These are phyloP conservation scores for Hypoxylon lienhwacheense DNA, from an alignment of 495 filamentous ascomycete species.

Conservation along the genomic window DNA sequence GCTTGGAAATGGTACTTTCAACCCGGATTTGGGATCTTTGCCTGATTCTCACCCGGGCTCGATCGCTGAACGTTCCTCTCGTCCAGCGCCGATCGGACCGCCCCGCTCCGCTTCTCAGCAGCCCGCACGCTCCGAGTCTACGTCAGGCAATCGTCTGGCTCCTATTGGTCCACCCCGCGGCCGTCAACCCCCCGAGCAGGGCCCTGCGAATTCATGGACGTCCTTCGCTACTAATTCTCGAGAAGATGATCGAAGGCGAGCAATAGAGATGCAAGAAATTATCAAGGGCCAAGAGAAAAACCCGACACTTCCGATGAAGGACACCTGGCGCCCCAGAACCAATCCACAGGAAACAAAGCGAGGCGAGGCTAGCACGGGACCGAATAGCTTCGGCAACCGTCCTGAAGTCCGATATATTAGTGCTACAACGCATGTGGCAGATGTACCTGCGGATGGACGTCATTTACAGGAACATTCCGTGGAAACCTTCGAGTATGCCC, in stretches of 20 bases:
- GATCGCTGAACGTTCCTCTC: constrained; percentile 45
- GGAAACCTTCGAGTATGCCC: constrained; percentile 1
- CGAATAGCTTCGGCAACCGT: constrained; percentile 26
- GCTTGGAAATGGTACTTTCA: constrained; percentile 80
- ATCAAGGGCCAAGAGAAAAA: constrained; percentile 25
- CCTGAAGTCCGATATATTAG: constrained; percentile 1
- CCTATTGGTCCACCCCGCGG: constrained; percentile 37
- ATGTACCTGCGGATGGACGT: not conserved
- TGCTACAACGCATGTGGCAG: not conserved
- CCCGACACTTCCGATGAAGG: constrained; percentile 55
- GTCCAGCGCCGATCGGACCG: constrained; percentile 45
- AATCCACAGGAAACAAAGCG: constrained; percentile 49
- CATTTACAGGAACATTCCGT: not conserved
- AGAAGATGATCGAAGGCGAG: constrained; percentile 26
- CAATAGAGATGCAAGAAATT: constrained; percentile 14
- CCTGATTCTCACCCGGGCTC: constrained; percentile 49
- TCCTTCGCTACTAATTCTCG: constrained; percentile 19
- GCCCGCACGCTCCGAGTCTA: constrained; percentile 12
- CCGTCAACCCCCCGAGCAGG: constrained; percentile 14
- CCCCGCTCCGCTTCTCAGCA: constrained; percentile 36
- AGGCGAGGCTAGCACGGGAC: not conserved
- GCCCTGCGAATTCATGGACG: constrained; percentile 20
- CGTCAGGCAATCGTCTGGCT: constrained; percentile 20
- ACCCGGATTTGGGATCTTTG: constrained; percentile 56
- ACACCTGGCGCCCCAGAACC: constrained; percentile 63